A percentile compares a stretch with the other conserved stretches of the same genome.
Conservation (phyloP, 225 moss, liverwort and hornwort genomes). For the Polytrichum commune region DNA sequence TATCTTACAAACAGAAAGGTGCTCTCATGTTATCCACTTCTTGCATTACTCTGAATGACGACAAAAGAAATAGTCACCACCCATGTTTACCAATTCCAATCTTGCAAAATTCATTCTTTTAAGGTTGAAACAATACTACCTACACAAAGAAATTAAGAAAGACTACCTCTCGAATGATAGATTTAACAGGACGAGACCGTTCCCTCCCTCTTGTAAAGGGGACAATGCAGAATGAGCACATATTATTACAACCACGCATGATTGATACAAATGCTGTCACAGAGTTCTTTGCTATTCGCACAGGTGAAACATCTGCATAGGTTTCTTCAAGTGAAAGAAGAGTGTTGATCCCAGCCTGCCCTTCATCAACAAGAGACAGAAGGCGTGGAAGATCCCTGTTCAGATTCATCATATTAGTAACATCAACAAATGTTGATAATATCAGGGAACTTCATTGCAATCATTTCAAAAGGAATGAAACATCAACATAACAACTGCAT, state of each 20-base stretch:
- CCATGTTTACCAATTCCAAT: background rate
- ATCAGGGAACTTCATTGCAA: background rate
- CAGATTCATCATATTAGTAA: constrained; percentile 16
- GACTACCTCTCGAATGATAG: constrained; percentile 73
- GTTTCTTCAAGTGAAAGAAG: constrained; percentile 93
- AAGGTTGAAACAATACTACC: too few species aligned
- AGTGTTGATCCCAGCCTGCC: constrained; percentile 94
- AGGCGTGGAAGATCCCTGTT: constrained; percentile 92
- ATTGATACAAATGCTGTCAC: constrained; percentile 89
- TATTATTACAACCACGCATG: constrained; percentile 99
- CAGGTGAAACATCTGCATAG: constrained; percentile 97
- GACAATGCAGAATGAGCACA: constrained; percentile 99
- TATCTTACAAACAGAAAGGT: too few species aligned
- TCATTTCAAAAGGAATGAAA: background rate
- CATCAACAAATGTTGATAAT: background rate
- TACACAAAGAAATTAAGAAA: background rate
- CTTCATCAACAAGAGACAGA: constrained; percentile 84
- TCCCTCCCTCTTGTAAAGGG: constrained; percentile 95
- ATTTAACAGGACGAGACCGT: constrained; percentile 83
- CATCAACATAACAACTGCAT: too few species aligned
- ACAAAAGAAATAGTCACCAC: too few species aligned
- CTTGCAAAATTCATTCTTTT: background rate
- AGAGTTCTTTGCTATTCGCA: constrained; percentile 79
- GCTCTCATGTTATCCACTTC: too few species aligned
- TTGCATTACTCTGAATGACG: too few species aligned